Base-by-base conservation (phyloP, 306 rosid genomes). In the Datisca glomerata region DNA sequence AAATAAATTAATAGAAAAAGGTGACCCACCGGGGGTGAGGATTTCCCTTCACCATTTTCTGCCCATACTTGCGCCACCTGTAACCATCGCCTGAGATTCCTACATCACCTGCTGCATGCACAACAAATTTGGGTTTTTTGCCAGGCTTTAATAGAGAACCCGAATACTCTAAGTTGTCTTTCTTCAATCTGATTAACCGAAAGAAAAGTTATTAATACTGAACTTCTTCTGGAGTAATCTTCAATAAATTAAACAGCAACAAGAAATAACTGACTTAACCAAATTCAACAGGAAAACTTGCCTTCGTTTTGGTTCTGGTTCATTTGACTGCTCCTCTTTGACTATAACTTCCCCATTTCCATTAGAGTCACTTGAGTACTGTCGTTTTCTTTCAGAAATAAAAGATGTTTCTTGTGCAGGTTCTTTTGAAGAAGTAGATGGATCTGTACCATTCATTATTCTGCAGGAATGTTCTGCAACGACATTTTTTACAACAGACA, bases 1-100 rank as follows among this genome's bases (percentile, higher is more conserved):
- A n/a, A n/a, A n/a, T n/a, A n/a, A n/a, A n/a, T n/a, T n/a, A n/a
- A n/a, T n/a, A n/a, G n/a, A n/a, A n/a, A n/a, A n/a, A n/a, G 48
- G 61, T 49, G 11, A 60, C 12, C 40, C 62, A 87, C 97, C 97
- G 83, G 24, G 97, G 97, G 65, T 83, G 78, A 34, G 76, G 72
- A 64, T 83, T 83, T 40, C 97, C 97, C 65, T 84, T 87, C 61
- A 87, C 94, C 97, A 87, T 87, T 75, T 87, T 87, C 71, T 83
- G 94, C 42, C 97, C 97, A 43, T 87, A 87, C 70, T 87, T 87
- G 66, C 94, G 94, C 97, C 97, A 83, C 37, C 97, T 70, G 33
- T 87, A 79, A 57, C 97, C 97, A 57, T 87, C 97, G 31, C 83
- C 89, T 11, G 97, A 87, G 48, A 87, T 77, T 43, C 89, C 94